Evolutionary conservation across 352 stramenopile genomes (phyloP), one percentile per base, ranked within the genome.

Genomic region (Pythium aquatile): DNA sequence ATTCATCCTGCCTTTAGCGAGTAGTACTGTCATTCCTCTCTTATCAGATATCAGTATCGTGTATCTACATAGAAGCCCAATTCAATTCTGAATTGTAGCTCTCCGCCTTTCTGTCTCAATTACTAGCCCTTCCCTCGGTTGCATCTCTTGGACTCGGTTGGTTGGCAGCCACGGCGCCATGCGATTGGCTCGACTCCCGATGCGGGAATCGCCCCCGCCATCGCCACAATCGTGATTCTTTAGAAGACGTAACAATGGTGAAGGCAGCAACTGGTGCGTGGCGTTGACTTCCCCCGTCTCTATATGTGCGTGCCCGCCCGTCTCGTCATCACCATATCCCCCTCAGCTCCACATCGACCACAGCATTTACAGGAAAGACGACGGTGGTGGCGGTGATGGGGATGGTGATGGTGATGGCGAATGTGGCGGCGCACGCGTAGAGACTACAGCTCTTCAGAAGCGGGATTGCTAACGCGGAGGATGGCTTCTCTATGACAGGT

Each of bases 201-300:
- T 55, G 54, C 57, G 51, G 55, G 42, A 28, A 44, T 48, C 37
- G 39, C 26, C 7, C 40, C 14, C 5, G 5, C 39, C 14, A 33
- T 47, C 37, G 26, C 58, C 52, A 62, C 83, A 90, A 78, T 93
- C 84, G 80, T 87, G 78, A 91, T 91, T 93, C 84, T 89, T 77
- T 79, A 76, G 58, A 87, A 83, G 77, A 88, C 87, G 71, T 72
- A 93, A 88, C 80, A 90, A 91, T 90, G 82, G 77, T 16, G 44
- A 51, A 51, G 44, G 44, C 44, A 51, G 44, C 44, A 56, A 42
- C 51, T 65, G 52, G 48, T 61, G 55, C 55, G 55, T 61, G 53
- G 53, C 44, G 1, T 51, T 35, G 32, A 24, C 20, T 24, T 35
- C 32, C 37, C 17, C 37, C 17, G 7, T 10, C 24, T 51, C 44